Evolutionary conservation across 2,329 filamentous ascomycete species (phyloP).

Genomic region (Ceratocystiopsis minuta): DNA sequence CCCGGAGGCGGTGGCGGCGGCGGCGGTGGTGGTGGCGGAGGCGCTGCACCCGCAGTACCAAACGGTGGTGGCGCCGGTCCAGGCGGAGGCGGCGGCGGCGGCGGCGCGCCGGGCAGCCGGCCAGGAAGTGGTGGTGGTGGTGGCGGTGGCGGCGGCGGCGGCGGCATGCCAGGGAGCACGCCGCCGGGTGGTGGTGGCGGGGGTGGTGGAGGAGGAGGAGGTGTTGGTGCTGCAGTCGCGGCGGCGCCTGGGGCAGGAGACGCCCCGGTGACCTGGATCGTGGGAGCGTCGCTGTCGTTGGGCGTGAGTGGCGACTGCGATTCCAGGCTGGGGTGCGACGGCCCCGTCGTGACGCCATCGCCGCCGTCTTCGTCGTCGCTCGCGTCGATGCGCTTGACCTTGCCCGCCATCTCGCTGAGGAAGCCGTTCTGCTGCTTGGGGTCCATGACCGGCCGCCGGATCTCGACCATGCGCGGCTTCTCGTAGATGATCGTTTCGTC

Average conservation of each 20-base stretch:
- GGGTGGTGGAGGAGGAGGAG: slow-evolving; percentile 17
- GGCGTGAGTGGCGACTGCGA: slow-evolving; percentile 51
- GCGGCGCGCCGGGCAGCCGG: slow-evolving; percentile 11
- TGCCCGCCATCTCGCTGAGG: slow-evolving; percentile 54
- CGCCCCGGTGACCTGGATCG: slow-evolving; percentile 35
- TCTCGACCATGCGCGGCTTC: slow-evolving; percentile 62
- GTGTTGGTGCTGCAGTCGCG: not conserved
- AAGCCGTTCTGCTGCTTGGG: slow-evolving; percentile 49
- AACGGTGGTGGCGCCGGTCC: slow-evolving; percentile 29
- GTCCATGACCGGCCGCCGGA: slow-evolving; percentile 50
- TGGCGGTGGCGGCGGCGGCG: slow-evolving; percentile 34
- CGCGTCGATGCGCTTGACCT: slow-evolving; percentile 53
- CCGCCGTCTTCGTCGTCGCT: slow-evolving; percentile 48
- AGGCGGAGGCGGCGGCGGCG: slow-evolving; percentile 20
- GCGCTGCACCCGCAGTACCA: slow-evolving; percentile 17
- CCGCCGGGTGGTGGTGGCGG: slow-evolving; percentile 27
- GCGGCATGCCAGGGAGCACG: slow-evolving; percentile 17
- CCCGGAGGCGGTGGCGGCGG: slow-evolving; percentile 17
- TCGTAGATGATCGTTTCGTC: slow-evolving; percentile 44
- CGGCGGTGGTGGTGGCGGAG: slow-evolving; percentile 24
- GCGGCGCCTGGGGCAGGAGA: not conserved
- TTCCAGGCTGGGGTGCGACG: slow-evolving; percentile 58
- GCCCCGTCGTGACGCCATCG: slow-evolving; percentile 54
- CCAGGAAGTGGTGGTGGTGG: slow-evolving; percentile 25
- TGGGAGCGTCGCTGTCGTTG: slow-evolving; percentile 39